A percentile compares a stretch with the other conserved stretches of the same genome.
Evolutionary conservation across 148 eudicot genomes (phyloP).

Genomic region (Vaccinium myrtillus): DNA sequence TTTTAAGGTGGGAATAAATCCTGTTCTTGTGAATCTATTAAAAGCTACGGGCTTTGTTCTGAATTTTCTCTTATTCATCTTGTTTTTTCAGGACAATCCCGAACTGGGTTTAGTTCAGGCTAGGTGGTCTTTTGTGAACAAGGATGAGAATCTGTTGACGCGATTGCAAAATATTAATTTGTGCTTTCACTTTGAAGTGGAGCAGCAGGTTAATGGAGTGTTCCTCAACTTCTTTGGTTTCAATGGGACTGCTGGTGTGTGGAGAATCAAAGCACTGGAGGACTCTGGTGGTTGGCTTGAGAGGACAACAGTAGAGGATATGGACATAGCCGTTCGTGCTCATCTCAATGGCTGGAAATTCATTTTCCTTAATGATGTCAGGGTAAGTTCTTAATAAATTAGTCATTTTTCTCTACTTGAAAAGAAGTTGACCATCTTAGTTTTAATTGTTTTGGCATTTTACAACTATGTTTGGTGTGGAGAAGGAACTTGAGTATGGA

Average conservation of each 20-base stretch:
- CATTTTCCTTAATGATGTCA: constrained; percentile 69
- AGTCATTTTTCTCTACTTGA: background rate
- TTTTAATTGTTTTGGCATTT: background rate
- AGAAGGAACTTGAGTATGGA: constrained; percentile 5
- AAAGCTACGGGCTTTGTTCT: background rate
- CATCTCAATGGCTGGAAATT: constrained; percentile 87
- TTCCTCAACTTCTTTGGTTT: constrained; percentile 83
- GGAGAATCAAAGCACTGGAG: constrained; percentile 83
- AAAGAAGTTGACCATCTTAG: background rate
- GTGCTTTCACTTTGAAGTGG: constrained; percentile 84
- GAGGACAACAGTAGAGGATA: constrained; percentile 78
- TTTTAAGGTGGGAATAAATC: constrained; percentile 45
- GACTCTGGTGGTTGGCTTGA: constrained; percentile 88
- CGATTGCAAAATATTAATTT: constrained; percentile 72
- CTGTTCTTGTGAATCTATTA: background rate
- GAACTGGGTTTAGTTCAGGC: constrained; percentile 81
- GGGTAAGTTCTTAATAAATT: constrained; percentile 35
- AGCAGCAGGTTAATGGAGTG: constrained; percentile 79
- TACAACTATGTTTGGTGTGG: background rate
- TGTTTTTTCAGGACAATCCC: constrained; percentile 49
- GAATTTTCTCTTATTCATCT: background rate
- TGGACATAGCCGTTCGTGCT: constrained; percentile 87
- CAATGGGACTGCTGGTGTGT: constrained; percentile 89
- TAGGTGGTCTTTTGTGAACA: constrained; percentile 82
- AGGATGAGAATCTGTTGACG: constrained; percentile 74